Evolutionary conservation across 2,329 filamentous ascomycete species (phyloP).

Genomic region (Verticillium tricorpus): DNA sequence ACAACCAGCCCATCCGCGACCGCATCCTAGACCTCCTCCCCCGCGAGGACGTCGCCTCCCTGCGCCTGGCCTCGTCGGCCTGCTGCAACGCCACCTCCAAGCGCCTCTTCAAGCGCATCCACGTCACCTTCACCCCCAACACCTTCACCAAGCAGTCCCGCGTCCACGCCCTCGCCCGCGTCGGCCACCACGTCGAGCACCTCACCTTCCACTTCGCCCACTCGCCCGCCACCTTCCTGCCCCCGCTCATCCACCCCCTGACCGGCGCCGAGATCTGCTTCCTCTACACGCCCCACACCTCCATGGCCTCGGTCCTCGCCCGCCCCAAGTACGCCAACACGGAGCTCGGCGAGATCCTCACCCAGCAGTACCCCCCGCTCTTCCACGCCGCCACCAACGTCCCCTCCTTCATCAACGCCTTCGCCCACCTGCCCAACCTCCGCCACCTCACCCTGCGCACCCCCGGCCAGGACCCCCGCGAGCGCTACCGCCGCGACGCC

Average conservation of each 20-base stretch:
- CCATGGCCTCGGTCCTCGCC: constrained; percentile 55
- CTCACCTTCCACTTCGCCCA: constrained; percentile 76
- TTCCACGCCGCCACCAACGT: constrained; percentile 90
- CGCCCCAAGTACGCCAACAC: constrained; percentile 75
- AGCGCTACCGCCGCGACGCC: constrained; percentile 69
- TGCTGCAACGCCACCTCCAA: constrained; percentile 67
- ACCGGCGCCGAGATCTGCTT: constrained; percentile 77
- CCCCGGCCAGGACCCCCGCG: constrained; percentile 63
- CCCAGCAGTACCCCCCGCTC: constrained; percentile 80
- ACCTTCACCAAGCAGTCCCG: constrained; percentile 72
- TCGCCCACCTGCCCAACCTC: constrained; percentile 65
- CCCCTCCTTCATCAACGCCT: constrained; percentile 72
- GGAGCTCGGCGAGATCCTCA: constrained; percentile 75
- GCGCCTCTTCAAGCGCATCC: constrained; percentile 63
- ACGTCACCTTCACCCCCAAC: constrained; percentile 66
- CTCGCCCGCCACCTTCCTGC: constrained; percentile 72
- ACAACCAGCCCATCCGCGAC: constrained; percentile 38
- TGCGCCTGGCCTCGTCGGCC: constrained; percentile 65
- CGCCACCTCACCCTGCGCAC: constrained; percentile 73
- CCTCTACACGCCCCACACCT: constrained; percentile 73
- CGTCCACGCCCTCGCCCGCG: constrained; percentile 68
- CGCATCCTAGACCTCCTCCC: constrained; percentile 44
- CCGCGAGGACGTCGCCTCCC: constrained; percentile 48
- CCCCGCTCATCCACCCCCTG: constrained; percentile 74
- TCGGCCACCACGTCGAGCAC: constrained; percentile 75